Evolutionary conservation across 1,284 basidiomycete genomes (phyloP), one percentile per base, ranked within the genome.

Genomic region (Ceratobasidium sp.): DNA sequence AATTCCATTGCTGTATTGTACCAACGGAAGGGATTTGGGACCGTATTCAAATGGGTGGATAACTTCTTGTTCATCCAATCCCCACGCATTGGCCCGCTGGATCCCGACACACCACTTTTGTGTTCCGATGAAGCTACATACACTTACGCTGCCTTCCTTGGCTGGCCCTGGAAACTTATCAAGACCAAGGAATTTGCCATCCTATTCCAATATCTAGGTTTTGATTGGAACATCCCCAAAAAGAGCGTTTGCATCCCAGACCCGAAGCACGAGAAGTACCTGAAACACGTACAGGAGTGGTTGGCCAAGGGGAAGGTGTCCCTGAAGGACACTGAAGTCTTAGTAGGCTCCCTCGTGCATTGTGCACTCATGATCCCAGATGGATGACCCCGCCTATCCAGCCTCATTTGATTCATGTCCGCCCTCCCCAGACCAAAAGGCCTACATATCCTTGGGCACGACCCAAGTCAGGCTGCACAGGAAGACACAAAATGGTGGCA

Each of bases 21-120:
- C 31, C 61, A 81, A 0, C 13, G 26, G 0, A 1, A 31, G 0
- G 85, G 85, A 0, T 81, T 87, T 2, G 82, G 83, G 0, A 85
- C 84, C 0, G 49, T 86, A 0, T 66, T 79, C 0, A 82, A 84
- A 64, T 87, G 86, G 86, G 84, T 87, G 0, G 85, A 87, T 68
- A 82, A 87, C 67, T 83, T 85, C 26, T 3, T 85, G 0, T 86
- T 86, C 78, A 47, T 86, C 0, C 77, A 0, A 81, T 86, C 1
- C 78, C 71, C 47, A 45, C 37, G 3, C 37, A 6, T 8, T 35
- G 28, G 13, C 31, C 54, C 58, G 13, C n/a, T 15, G 15, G 8
- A 1, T 10, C 23, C 17, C 13, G n/a, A 1, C 15, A 8, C 23
- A 1, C 35, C 31, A 2, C 23, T 17, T 1, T 58, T 58, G 37